These are phyloP conservation scores for Pyrrhoderma lamaoense DNA, from an alignment of 1,284 basidiomycete genomes.

Conservation along the genomic window DNA sequence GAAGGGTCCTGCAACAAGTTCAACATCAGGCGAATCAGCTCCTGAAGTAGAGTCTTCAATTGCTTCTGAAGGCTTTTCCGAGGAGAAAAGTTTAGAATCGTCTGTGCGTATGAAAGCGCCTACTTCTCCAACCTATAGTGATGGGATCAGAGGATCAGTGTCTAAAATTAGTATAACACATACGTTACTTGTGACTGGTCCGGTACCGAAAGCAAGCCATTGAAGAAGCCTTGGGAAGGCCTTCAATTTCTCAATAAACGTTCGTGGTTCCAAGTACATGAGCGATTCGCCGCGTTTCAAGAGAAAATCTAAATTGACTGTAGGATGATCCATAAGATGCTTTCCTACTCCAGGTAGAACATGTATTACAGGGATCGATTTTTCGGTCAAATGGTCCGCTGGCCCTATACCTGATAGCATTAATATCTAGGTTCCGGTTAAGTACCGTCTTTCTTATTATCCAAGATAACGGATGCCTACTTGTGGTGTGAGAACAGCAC, in stretches of 20 bases:
- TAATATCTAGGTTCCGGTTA: conserved; percentile 45
- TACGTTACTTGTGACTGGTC: conserved; percentile 51
- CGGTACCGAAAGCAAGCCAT: conserved; percentile 39
- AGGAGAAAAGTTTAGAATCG: conserved; percentile 25
- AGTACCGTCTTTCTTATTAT: background rate
- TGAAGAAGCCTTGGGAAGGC: conserved; percentile 30
- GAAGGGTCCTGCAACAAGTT: conserved; percentile 23
- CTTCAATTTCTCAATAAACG: conserved; percentile 25
- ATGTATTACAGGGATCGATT: conserved; percentile 42
- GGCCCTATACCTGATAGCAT: conserved; percentile 67
- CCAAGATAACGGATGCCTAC: background rate
- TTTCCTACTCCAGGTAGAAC: conserved; percentile 55
- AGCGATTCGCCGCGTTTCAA: conserved; percentile 40
- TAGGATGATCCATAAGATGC: conserved; percentile 52
- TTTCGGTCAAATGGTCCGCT: conserved; percentile 39
- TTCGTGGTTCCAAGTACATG: conserved; percentile 27
- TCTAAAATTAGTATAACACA: conserved; percentile 17
- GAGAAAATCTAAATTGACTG: conserved; percentile 41
- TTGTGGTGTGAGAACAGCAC: conserved; percentile 20
- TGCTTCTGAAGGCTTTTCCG: conserved; percentile 13
- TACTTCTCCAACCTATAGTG: conserved; percentile 24
- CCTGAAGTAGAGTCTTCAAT: conserved; percentile 24
- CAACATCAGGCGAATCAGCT: conserved; percentile 27
- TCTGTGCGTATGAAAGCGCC: conserved; percentile 28
- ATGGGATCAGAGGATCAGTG: conserved; percentile 16